Conservation (phyloP, 1,139 yeast species). For the Lizanozyma gosingica region DNA sequence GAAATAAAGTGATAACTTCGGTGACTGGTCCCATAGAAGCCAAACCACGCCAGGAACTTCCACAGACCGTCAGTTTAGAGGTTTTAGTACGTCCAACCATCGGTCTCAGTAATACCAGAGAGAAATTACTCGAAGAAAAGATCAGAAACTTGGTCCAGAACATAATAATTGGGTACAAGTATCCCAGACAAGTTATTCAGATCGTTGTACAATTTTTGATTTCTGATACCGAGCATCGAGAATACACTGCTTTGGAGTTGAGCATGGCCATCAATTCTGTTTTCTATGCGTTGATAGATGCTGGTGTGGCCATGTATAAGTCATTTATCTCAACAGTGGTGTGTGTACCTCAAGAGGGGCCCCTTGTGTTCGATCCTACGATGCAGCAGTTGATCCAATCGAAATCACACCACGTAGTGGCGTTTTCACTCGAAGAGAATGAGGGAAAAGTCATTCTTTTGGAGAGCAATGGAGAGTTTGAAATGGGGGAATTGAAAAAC, state of each 20-base stretch:
- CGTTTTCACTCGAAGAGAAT: conserved; percentile 47
- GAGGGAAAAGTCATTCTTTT: conserved; percentile 47
- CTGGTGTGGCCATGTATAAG: conserved; percentile 60
- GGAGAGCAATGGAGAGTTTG: conserved; percentile 68
- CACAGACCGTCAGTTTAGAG: conserved; percentile 71
- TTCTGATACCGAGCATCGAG: conserved; percentile 40
- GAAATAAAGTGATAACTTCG: conserved; percentile 19
- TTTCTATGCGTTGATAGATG: conserved; percentile 66
- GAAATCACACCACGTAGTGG: conserved; percentile 58
- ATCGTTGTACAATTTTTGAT: conserved; percentile 76
- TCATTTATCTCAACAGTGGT: conserved; percentile 52
- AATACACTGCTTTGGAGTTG: conserved; percentile 36
- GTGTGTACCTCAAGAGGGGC: conserved; percentile 20
- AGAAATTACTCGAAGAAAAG: conserved; percentile 65
- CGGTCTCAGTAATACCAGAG: conserved; percentile 74
- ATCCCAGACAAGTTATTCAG: conserved; percentile 82
- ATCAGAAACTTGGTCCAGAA: conserved; percentile 54
- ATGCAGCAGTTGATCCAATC: conserved; percentile 29
- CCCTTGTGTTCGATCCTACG: conserved; percentile 36
- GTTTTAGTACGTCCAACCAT: conserved; percentile 71
- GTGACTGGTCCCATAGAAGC: conserved; percentile 92
- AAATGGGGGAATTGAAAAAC: conserved; percentile 42
- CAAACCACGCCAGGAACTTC: conserved; percentile 74
- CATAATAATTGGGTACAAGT: conserved; percentile 52
- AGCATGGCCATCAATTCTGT: conserved; percentile 67